Percentiles rank a stretch among this genome's conserved stretches.
Conservation (phyloP, 2,329 filamentous ascomycete genomes). For the Tolypocladium pustulatum region DNA sequence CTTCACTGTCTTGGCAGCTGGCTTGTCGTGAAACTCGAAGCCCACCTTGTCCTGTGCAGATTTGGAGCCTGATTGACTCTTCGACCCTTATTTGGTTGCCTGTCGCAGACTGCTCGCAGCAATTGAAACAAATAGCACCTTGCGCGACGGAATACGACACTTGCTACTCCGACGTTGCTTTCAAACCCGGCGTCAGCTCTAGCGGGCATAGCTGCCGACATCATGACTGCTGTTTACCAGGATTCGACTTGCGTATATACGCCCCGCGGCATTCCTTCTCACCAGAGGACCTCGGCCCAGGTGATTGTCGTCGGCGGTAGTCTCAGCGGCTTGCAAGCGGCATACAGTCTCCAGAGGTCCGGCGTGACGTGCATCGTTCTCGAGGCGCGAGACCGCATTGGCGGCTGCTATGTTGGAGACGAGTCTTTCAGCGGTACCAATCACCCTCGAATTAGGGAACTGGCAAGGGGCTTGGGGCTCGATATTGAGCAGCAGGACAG, state of each 20-base stretch:
- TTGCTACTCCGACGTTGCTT: background rate
- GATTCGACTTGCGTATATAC: background rate
- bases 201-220: background rate
- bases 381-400: conserved; percentile 2
- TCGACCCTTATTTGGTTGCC: background rate
- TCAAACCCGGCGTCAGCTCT: too few relatives aligned
- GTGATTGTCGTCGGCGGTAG: conserved; percentile 15
- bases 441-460: background rate
- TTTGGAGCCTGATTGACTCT: background rate
- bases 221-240: background rate
- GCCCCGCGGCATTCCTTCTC: conserved; percentile 1
- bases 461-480: conserved; percentile 1
- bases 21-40: background rate
- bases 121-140: background rate
- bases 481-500: background rate
- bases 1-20: background rate
- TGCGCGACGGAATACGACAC: background rate
- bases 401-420: background rate
- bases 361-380: conserved; percentile 14
- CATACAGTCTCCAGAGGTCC: conserved; percentile 10
- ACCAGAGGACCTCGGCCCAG: conserved; percentile 7
- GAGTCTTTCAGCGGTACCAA: background rate
- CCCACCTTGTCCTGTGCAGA: background rate
- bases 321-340: conserved; percentile 14
- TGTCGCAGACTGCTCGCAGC: background rate